Percentiles rank a stretch among this genome's conserved stretches.
Conservation (phyloP, 2,329 filamentous ascomycete species). For the Amauroascus niger region DNA sequence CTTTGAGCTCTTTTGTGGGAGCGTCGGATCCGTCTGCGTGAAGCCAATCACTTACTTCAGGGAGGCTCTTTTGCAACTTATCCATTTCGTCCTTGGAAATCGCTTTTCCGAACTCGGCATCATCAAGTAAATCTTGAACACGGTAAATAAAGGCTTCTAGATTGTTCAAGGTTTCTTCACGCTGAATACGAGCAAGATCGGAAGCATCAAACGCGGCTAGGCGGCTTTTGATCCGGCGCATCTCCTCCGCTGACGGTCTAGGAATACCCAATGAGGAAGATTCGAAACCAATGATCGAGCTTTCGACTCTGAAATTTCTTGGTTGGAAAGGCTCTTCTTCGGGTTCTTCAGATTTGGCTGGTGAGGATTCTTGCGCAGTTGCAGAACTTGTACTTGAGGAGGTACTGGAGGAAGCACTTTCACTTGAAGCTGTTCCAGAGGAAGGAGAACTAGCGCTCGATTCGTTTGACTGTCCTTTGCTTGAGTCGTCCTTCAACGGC, state of each 20-base stretch:
- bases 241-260: constrained; percentile 27
- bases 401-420: constrained; percentile 37
- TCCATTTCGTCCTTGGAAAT: constrained; percentile 60
- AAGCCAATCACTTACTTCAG: constrained; percentile 74
- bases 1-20: constrained; percentile 61
- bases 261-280: constrained; percentile 39
- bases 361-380: constrained; percentile 41
- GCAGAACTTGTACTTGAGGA: constrained; percentile 27
- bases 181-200: constrained; percentile 62
- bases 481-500: constrained; percentile 50
- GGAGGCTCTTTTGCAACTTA: constrained; percentile 57
- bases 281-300: constrained; percentile 43
- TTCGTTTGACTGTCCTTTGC: constrained; percentile 41
- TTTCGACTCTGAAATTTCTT: constrained; percentile 41
- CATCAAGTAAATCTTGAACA: constrained; percentile 70
- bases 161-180: constrained; percentile 82
- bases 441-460: constrained; percentile 29
- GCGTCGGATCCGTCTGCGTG: constrained; percentile 76
- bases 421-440: neutral
- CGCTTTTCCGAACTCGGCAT: constrained; percentile 60
- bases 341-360: constrained; percentile 33
- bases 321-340: constrained; percentile 29
- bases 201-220: constrained; percentile 78
- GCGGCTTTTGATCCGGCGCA: constrained; percentile 54
- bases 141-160: constrained; percentile 92